Conservation (phyloP, 2,329 filamentous ascomycete genomes). For the Penicillium sp. region DNA sequence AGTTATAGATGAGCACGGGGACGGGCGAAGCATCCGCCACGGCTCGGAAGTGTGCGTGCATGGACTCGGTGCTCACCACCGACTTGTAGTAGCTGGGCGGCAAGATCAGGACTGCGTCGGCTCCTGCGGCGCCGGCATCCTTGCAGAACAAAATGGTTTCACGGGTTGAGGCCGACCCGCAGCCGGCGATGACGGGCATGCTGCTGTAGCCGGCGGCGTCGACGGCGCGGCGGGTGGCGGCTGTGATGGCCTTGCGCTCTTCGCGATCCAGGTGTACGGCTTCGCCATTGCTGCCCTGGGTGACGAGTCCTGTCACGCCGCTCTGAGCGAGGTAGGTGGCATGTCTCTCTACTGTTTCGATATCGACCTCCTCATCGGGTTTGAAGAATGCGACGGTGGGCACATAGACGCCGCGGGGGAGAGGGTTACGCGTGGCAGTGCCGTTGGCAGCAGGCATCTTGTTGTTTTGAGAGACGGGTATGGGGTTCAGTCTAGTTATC, state of each 20-base stretch:
- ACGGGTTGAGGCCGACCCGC: constrained; percentile 67
- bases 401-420: constrained; percentile 60
- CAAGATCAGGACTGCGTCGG: constrained; percentile 71
- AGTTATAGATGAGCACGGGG: constrained; percentile 69
- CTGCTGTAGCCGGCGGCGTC: constrained; percentile 61
- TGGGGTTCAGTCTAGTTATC: neutral
- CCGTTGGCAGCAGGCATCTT: constrained; percentile 28
- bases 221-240: constrained; percentile 65
- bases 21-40: constrained; percentile 60
- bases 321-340: constrained; percentile 67
- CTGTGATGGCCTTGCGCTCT: constrained; percentile 66
- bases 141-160: constrained; percentile 67
- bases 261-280: constrained; percentile 70
- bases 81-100: constrained; percentile 72
- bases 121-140: constrained; percentile 66
- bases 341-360: constrained; percentile 54
- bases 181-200: constrained; percentile 72
- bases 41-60: constrained; percentile 62
- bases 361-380: constrained; percentile 63
- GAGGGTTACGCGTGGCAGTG: constrained; percentile 24
- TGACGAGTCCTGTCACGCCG: constrained; percentile 69
- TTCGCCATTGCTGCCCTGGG: constrained; percentile 78
- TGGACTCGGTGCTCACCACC: constrained; percentile 58
- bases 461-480: neutral
- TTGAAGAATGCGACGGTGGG: constrained; percentile 73